Evolutionary conservation across 257 asterid species (phyloP).

Genomic region (Solanum verrucosum): DNA sequence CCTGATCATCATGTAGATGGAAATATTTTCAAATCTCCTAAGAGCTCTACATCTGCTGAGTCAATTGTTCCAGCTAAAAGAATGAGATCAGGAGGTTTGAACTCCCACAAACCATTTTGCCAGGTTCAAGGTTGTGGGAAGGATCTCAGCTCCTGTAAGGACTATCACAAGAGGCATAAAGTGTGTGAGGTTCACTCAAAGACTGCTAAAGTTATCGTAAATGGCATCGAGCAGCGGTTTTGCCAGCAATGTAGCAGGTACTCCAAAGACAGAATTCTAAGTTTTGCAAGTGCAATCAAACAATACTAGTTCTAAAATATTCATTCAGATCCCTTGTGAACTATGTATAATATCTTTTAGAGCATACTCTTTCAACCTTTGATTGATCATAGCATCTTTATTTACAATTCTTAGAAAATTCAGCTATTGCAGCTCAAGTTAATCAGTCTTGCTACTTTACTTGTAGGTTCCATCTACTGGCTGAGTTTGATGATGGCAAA

Average conservation of each 20-base stretch:
- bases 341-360: not conserved
- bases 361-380: not conserved
- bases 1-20: conserved; percentile 18
- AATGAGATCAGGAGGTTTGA: conserved; percentile 21
- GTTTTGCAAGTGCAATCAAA: not conserved
- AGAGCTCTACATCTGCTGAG: conserved; percentile 10
- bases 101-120: conserved; percentile 21
- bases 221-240: conserved; percentile 39
- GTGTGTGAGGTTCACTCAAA: conserved; percentile 45
- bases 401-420: not conserved
- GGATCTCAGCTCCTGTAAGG: conserved; percentile 34
- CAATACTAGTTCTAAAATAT: not conserved
- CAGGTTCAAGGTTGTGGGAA: conserved; percentile 37
- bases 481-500: conserved; percentile 46
- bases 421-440: not conserved
- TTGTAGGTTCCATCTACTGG: conserved; percentile 30
- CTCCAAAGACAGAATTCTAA: not conserved
- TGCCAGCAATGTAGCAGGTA: conserved; percentile 54
- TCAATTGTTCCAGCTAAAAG: conserved; percentile 19
- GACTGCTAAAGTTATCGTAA: conserved; percentile 31
- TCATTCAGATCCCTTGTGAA: not conserved
- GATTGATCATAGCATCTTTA: not conserved
- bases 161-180: conserved; percentile 41
- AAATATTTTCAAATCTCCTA: not conserved
- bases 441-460: not conserved